Base-by-base conservation (phyloP, 2,329 filamentous ascomycete genomes). In the Fusarium sp. region DNA sequence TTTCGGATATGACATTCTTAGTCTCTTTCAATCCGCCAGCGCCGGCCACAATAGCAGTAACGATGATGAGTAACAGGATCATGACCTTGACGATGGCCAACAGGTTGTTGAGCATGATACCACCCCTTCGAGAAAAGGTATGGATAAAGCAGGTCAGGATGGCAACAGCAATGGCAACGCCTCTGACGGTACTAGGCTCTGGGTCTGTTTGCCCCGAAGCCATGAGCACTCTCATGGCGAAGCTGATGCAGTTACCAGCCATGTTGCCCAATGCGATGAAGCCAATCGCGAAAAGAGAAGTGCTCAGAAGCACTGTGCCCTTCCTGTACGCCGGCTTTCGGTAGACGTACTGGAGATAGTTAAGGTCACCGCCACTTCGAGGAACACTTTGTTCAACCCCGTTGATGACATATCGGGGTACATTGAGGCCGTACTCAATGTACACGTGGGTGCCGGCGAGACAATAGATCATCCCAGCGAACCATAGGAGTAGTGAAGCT, bases 51-150 rank as follows among this genome's bases (percentile, higher is more conserved):
- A 82, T 79, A 18, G 82, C 80, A 8, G 79, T 76, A 9, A 79
- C 65, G 18, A 83, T 77, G 61, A 90, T 86, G 11, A 85, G 78
- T 2, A 88, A 64, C 2, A 90, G 82, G 2, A 89, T 84, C 54
- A 81, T 74, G 4, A 88, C 77, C 71, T 90, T 90, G 67, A 88
- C 73, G 4, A 85, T 77, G 5, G 88, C 88, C 35, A 90, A 80
- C n/a, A 83, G 27, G 69, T 89, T 89, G 76, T 87, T 88, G 27
- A 89, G 74, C 25, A 81, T 76, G 50, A 90, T 88, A 3, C 88
- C 88, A 4, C 86, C 86, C 9, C 84, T 80, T 29, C 88, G 81
- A 50, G 86, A 89, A 42, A 83, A 77, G 5, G 82, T 83, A 68
- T 90, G 88, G 1, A 89, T 82, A 20, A 88, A 80, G 65, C 86